Base-by-base conservation (phyloP, 192 early-diverging fungal species). In the Rhizoclosmatium globosum region DNA sequence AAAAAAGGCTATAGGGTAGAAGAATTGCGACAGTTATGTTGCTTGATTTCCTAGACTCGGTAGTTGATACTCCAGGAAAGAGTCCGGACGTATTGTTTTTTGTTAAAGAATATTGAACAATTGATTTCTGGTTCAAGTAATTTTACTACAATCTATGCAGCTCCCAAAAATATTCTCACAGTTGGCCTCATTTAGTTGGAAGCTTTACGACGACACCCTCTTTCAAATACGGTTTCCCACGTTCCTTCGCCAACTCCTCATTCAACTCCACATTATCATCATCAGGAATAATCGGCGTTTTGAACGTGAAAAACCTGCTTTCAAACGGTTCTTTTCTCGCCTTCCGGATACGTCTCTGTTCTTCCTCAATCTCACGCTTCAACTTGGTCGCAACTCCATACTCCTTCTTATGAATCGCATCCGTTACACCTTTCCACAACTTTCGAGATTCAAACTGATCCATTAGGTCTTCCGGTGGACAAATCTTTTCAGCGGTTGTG, bases 291-390 rank as follows among this genome's bases (percentile, higher is more conserved):
- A 72, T 44, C 13, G 78, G 59, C 6, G 58, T 77, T 64, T 83
- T 81, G 69, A 91, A 79, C 56, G 92, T 85, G 79, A 94, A 94
- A 77, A 88, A 87, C n/a, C 78, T 80, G 41, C 89, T 85, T 61
- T 79, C 85, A 62, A 86, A 81, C 15, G 79, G 80, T 38, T 83
- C 82, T 17, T 78, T 80, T 68, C 80, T 72, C 59, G 83, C 87
- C 1, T 85, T 86, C 0, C 90, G 86, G 57, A 83, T 73, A 57
- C 79, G 74, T 38, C 93, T 82, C 82, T 93, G 92, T 39, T 45
- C 42, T 64, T 94, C 93, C 82, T 94, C 93, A 79, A 94, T 89
- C 2, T 58, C 78, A 23, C 89, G 82, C 77, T 94, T 94, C 56
- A 83, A 82, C 82, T 86, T 85, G 17, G 93, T 93, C 7, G 93